phyloP scores from a whole-genome alignment of 345 rosid species.

The Psidium friedrichsthalianum region DNA sequence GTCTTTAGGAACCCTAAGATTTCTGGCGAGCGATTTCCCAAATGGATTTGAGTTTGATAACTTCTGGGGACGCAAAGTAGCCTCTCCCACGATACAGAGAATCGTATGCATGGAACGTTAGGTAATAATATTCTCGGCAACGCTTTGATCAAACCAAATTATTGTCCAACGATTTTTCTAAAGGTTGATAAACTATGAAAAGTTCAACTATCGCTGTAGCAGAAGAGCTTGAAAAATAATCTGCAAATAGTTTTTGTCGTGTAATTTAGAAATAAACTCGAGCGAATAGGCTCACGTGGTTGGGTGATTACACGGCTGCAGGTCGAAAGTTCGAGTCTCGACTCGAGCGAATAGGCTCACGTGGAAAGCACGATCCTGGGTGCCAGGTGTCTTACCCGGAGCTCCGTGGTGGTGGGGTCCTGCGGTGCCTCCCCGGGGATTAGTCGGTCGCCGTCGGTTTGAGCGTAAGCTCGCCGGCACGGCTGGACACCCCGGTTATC shows the following conservation, averaged over 20 bases:
- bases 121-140: neutral
- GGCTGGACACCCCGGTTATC: no score
- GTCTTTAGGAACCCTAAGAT: neutral
- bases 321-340: no score
- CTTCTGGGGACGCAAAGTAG: neutral
- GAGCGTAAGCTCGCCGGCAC: no score
- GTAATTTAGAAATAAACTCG: neutral
- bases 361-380: no score
- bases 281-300: no score
- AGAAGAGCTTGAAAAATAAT: neutral
- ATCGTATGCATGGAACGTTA: neutral
- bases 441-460: no score
- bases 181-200: rapidly evolving
- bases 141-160: neutral
- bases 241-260: neutral
- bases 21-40: neutral
- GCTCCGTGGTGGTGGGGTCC: no score
- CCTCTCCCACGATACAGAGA: neutral
- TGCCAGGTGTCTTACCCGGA: no score
- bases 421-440: no score
- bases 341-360: no score
- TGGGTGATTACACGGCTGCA: no score
- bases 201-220: neutral
- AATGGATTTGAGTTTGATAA: neutral
- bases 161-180: neutral